phyloP scores from a whole-genome alignment of 495 filamentous ascomycete genomes.

The Penicillium pulvis region DNA sequence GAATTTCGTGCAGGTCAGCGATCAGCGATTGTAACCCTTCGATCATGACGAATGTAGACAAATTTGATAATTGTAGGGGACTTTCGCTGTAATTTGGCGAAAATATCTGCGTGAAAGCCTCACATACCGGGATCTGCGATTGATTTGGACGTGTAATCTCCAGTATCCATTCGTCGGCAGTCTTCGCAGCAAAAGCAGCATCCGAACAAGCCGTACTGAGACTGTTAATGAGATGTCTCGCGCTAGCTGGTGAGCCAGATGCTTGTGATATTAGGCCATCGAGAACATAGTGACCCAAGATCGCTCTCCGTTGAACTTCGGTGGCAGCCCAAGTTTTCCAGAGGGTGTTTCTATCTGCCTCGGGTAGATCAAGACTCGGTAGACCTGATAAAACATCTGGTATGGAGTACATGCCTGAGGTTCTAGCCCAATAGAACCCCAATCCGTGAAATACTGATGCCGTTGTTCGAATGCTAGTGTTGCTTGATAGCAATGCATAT shows the following conservation, averaged over 20 bases:
- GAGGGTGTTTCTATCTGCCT: slow-evolving; percentile 4
- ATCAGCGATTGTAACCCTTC: slow-evolving; percentile 18
- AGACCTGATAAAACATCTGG: slow-evolving; percentile 4
- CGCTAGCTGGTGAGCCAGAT: slow-evolving; percentile 20
- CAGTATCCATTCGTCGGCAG: slow-evolving; percentile 20
- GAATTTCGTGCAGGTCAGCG: slow-evolving; percentile 15
- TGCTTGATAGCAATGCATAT: slow-evolving; percentile 21
- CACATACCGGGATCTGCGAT: slow-evolving; percentile 1
- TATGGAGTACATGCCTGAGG: slow-evolving; percentile 21
- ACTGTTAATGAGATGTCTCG: slow-evolving; percentile 22
- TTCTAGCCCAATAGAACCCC: slow-evolving; percentile 24
- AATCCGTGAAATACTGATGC: slow-evolving; percentile 20
- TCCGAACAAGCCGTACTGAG: slow-evolving; percentile 17
- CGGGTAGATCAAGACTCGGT: slow-evolving; percentile 4
- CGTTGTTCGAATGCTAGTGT: slow-evolving; percentile 17
- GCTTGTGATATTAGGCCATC: slow-evolving; percentile 25
- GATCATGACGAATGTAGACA: slow-evolving; percentile 19
- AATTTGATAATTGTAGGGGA: slow-evolving; percentile 10
- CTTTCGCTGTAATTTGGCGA: neutral
- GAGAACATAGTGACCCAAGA: slow-evolving; percentile 21
- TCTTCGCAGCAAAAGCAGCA: slow-evolving; percentile 18
- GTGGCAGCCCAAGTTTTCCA: slow-evolving; percentile 19
- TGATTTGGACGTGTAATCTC: slow-evolving; percentile 3
- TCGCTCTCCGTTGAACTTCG: slow-evolving; percentile 19
- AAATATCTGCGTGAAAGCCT: slow-evolving; percentile 12